Conservation (phyloP, 2,329 filamentous ascomycete genomes). For the Colletotrichum theobromicola region DNA sequence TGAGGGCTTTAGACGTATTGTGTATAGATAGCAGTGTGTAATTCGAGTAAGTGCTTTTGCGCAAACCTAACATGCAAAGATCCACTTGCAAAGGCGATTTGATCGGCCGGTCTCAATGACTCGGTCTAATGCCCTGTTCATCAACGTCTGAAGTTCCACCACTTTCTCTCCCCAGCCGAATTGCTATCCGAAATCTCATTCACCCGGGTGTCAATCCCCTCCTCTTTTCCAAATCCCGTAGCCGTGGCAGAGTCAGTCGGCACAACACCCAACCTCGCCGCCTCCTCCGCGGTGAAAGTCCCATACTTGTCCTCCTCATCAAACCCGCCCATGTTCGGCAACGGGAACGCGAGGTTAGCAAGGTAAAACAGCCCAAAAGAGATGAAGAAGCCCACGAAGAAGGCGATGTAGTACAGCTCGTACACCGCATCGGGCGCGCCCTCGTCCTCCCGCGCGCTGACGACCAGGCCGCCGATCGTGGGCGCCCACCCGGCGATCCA, state of each 20-base stretch:
- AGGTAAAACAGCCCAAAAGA: conserved; percentile 21
- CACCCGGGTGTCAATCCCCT: not conserved
- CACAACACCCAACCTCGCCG: conserved; percentile 41
- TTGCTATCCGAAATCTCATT: not conserved
- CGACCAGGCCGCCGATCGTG: conserved; percentile 32
- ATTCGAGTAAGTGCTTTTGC: not conserved
- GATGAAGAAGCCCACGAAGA: conserved; percentile 41
- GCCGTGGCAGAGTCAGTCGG: conserved; percentile 14
- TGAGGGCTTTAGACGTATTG: not conserved
- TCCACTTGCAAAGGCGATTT: accelerated
- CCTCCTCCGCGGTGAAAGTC: conserved; percentile 48
- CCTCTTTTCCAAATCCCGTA: not conserved
- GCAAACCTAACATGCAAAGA: accelerated
- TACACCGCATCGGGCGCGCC: conserved; percentile 39
- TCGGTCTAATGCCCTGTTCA: not conserved
- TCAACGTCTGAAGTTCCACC: not conserved
- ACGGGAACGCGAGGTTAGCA: conserved; percentile 43
- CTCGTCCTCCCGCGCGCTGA: not conserved
- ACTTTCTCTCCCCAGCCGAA: not conserved
- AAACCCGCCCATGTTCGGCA: conserved; percentile 42
- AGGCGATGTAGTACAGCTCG: conserved; percentile 53
- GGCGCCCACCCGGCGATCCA: conserved; percentile 49
- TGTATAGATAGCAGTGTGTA: not conserved
- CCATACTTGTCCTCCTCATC: conserved; percentile 49
- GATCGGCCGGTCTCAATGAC: not conserved